A percentile compares a stretch with the other conserved stretches of the same genome.
Evolutionary conservation across 805 yeast species (phyloP).

Genomic region (Torulaspora delbrueckii): DNA sequence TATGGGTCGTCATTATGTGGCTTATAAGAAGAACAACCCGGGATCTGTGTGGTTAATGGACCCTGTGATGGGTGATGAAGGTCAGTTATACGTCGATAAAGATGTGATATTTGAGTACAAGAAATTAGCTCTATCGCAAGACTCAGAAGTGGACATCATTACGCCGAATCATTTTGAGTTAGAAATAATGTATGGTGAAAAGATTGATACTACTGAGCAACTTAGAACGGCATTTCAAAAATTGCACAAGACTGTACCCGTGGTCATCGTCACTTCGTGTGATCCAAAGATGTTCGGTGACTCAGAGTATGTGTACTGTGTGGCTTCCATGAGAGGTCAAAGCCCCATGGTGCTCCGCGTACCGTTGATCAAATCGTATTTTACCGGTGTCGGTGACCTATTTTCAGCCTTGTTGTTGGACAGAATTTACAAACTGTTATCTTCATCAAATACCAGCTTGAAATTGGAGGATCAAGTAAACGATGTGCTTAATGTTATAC

Average conservation of each 20-base stretch:
- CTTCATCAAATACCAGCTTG: slow-evolving; percentile 1
- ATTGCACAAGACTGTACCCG: slow-evolving; percentile 43
- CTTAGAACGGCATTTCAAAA: slow-evolving; percentile 38
- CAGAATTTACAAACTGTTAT: slow-evolving; percentile 41
- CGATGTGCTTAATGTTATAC: slow-evolving; percentile 33
- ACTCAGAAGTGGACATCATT: slow-evolving; percentile 46
- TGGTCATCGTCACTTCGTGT: slow-evolving; percentile 56
- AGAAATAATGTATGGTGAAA: slow-evolving; percentile 50
- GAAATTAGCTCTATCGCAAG: slow-evolving; percentile 36
- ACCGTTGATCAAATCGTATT: slow-evolving; percentile 50
- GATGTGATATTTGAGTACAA: slow-evolving; percentile 50
- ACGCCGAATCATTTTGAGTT: slow-evolving; percentile 77
- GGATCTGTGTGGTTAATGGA: slow-evolving; percentile 62
- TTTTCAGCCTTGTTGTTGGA: slow-evolving; percentile 60
- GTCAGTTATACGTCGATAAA: slow-evolving; percentile 66
- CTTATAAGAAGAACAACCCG: slow-evolving; percentile 30
- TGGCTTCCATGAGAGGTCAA: slow-evolving; percentile 21
- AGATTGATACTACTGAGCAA: slow-evolving; percentile 37
- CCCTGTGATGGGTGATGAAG: slow-evolving; percentile 92
- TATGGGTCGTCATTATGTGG: slow-evolving; percentile 42
- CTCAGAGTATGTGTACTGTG: slow-evolving; percentile 37
- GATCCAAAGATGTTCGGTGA: slow-evolving; percentile 27
- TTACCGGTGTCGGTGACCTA: slow-evolving; percentile 73
- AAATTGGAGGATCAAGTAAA: slow-evolving; percentile 25
- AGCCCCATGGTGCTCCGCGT: slow-evolving; percentile 44